Conservation (phyloP, 768 basidiomycete species). For the Piloderma croceum region DNA sequence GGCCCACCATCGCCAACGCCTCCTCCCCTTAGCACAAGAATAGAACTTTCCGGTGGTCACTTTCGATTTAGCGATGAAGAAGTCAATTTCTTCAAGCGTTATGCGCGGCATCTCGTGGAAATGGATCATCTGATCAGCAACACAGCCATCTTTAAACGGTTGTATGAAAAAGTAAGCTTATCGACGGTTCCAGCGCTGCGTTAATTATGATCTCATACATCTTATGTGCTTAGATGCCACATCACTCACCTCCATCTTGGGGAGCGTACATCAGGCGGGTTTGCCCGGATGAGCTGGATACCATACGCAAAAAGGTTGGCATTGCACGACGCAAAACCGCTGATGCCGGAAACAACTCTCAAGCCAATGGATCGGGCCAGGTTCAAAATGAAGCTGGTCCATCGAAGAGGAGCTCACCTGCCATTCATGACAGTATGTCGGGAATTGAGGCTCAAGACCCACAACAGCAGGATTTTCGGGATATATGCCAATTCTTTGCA, state of each 20-base stretch:
- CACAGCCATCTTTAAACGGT: constrained; percentile 29
- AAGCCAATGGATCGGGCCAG: no score
- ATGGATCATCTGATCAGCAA: constrained; percentile 42
- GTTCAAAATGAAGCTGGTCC: no score
- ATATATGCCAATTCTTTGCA: no score
- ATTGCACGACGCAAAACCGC: constrained; percentile 47
- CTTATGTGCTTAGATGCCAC: constrained; percentile 44
- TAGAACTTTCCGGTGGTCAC: constrained; percentile 20
- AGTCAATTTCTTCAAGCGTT: constrained; percentile 39
- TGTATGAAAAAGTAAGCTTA: constrained; percentile 42
- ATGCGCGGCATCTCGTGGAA: constrained; percentile 41
- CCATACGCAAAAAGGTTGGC: constrained; percentile 42
- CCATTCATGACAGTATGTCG: no score
- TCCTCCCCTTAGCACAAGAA: constrained; percentile 32
- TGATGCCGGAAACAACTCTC: no score
- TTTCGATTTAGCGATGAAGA: constrained; percentile 50
- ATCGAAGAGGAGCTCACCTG: no score
- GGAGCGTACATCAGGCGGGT: constrained; percentile 27
- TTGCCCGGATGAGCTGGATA: constrained; percentile 37
- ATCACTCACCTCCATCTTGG: constrained; percentile 54
- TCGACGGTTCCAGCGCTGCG: neutral
- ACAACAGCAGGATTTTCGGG: no score
- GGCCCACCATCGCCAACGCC: constrained; percentile 39
- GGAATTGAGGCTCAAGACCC: no score
- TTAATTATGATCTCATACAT: constrained; percentile 1